phyloP scores from a whole-genome alignment of 2,329 filamentous ascomycete genomes.

The Leptographium procerum region DNA sequence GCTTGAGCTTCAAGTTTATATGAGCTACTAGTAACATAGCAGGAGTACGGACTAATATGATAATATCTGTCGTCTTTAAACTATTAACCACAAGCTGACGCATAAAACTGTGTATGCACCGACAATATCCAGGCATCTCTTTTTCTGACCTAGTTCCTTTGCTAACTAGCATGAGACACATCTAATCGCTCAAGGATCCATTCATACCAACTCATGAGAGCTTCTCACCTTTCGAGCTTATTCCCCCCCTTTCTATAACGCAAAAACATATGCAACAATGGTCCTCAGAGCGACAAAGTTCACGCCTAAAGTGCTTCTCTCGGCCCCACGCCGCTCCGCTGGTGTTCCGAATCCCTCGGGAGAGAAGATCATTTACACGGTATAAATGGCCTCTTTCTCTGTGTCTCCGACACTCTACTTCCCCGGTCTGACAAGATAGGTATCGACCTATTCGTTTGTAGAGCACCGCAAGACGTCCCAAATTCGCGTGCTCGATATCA shows the following conservation, averaged over 20 bases:
- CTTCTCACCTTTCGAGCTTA: neutral
- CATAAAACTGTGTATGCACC: too few relatives aligned
- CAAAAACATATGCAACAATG: slow-evolving; percentile 34
- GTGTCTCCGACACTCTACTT: neutral
- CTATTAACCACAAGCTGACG: too few relatives aligned
- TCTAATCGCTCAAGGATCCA: too few relatives aligned
- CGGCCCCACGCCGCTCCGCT: slow-evolving; percentile 59
- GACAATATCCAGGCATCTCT: too few relatives aligned
- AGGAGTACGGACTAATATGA: too few relatives aligned
- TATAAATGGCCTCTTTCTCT: slow-evolving; percentile 16
- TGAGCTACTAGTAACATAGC: too few relatives aligned
- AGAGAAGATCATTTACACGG: slow-evolving; percentile 53
- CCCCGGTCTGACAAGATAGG: slow-evolving; percentile 21
- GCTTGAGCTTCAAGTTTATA: neutral
- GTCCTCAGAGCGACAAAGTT: slow-evolving; percentile 60
- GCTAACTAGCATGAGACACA: too few relatives aligned
- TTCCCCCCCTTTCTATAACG: too few relatives aligned
- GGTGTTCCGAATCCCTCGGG: slow-evolving; percentile 60
- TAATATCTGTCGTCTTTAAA: too few relatives aligned
- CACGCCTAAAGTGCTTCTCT: slow-evolving; percentile 66
- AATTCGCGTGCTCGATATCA: slow-evolving; percentile 58
- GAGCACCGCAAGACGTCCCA: slow-evolving; percentile 57
- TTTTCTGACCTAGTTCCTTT: too few relatives aligned
- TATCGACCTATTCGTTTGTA: slow-evolving; percentile 71
- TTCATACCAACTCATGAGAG: too few relatives aligned